Base-by-base conservation (phyloP, 2,329 filamentous ascomycete species). In the Xylariaceae sp. region DNA sequence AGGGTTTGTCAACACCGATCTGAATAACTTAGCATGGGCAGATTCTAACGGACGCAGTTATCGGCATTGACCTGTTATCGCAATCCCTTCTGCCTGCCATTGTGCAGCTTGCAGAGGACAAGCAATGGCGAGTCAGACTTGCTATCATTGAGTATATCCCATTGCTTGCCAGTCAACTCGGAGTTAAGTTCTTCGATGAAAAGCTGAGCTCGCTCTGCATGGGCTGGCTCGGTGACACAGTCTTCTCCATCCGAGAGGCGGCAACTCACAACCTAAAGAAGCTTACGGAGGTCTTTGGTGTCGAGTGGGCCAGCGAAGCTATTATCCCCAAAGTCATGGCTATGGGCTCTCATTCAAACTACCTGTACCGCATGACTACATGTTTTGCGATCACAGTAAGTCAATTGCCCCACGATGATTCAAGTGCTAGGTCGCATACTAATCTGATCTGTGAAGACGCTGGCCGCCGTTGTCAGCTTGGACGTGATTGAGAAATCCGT, bases 61-160 rank as follows among this genome's bases (percentile, higher is more conserved):
- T 99, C 73, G 94, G 94, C 63, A 99, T 99, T 75, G 94, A 99
- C 63, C 85, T 96, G 15, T 87, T 99, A 53, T 97, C 94, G 51
- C 92, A 97, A 75, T 97, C 93, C 23, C 88, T 99, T 57, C 88
- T 99, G 53, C 94, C 95, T 10, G 94, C 94, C 50, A 99, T 99
- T 71, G 92, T 97, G 39, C 92, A 97, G 75, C 83, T 99, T 68
- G 94, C 94, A 57, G 94, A 97, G 77, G 94, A 99, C 77, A 99
- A 99, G 83, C 92, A 97, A 80, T 99, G 94, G 94, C 88, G 94
- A 71, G 94, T 99, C 62, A 89, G 94, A 67, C 83, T 99, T 66
- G 94, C 94, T 62, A 99, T 99, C 73, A 99, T 99, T 75, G 93
- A 99, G 82, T 97, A 99, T 78, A 97, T 99, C 69, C 94, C 94